Percentiles rank a stretch among this genome's conserved stretches.
phyloP scores from a whole-genome alignment of 192 early-diverging fungal species.

The Umbelopsis sp. region DNA sequence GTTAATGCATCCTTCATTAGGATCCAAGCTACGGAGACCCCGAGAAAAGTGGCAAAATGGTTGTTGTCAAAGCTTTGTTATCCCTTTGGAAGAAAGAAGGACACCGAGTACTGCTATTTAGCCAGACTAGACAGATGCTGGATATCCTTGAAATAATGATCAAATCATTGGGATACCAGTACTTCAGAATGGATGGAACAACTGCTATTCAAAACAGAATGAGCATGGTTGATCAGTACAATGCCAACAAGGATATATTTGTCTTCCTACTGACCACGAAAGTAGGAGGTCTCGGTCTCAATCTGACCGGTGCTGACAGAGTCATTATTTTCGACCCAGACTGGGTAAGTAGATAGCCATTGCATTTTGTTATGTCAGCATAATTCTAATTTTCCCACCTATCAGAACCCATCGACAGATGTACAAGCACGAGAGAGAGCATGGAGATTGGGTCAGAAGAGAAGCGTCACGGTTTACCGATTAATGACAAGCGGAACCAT shows the following conservation, averaged over 20 bases:
- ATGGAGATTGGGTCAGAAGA: conserved; percentile 90
- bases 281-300: conserved; percentile 94
- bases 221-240: conserved; percentile 88
- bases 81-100: conserved; percentile 84
- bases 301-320: conserved; percentile 92
- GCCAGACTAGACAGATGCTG: conserved; percentile 92
- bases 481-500: conserved; percentile 95
- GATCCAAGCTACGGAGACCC: conserved; percentile 64
- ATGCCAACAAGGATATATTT: conserved; percentile 61
- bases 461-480: conserved; percentile 88
- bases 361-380: too few species aligned
- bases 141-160: conserved; percentile 90
- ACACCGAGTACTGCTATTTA: conserved; percentile 90
- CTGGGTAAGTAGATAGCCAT: conserved; percentile 75
- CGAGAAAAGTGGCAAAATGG: conserved; percentile 82
- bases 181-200: conserved; percentile 93
- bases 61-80: conserved; percentile 83
- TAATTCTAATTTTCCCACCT: too few species aligned
- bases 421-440: conserved; percentile 94
- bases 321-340: conserved; percentile 97
- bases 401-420: conserved; percentile 89
- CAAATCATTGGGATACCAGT: conserved; percentile 53
- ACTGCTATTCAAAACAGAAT: conserved; percentile 90
- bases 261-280: conserved; percentile 97
- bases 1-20: conserved; percentile 15